Base-by-base conservation (phyloP, 192 early-diverging fungal species). In the Rhizophlyctis rosea region DNA sequence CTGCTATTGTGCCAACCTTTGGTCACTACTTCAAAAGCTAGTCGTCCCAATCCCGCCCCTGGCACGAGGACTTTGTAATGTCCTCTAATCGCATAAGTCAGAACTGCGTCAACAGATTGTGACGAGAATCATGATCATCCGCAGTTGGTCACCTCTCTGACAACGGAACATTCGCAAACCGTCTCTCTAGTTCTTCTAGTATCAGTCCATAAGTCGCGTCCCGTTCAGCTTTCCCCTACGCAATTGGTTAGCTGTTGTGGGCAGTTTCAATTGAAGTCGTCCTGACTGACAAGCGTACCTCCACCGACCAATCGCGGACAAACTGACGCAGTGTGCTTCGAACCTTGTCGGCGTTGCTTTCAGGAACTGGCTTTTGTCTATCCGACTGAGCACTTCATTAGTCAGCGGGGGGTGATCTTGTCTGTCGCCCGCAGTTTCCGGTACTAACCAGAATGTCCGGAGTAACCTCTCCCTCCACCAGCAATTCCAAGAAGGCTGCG, bases 11-110 rank as follows among this genome's bases (percentile, higher is more conserved):
- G 13, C 55, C 3, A 65, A 77, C 84, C 84, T 44, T 67, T 68
- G 31, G 80, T 81, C n/a, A 89, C 90, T 68, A 95, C 90, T 44
- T 99, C 97, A 67, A 81, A 95, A 0, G 90, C 90, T 54, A 99
- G 78, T 33, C 97, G 76, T n/a, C 93, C 97, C 16, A 99, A 71
- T 29, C 97, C 97, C 49, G 97, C 95, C 7, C 96, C 96, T 9
- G 96, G 96, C 25, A 96, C 91, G 32, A 99, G 81, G 2, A 97
- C 87, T 11, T 74, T 72, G 27, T 93, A 68, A 0, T 48, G 27
- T 4, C 87, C 90, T 32, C 87, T 88, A 29, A 39, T 34, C 30
- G 61, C 48, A 47, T 62, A 63, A 1, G 31, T 30, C 27, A n/a
- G n/a, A n/a, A 64, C 34, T 33, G 65, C 33, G 34, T 67, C 55